Percentiles rank a stretch among this genome's conserved stretches.
These are phyloP conservation scores for Fragaria nilgerrensis DNA, from an alignment of 306 rosid genomes.

Conservation along the genomic window DNA sequence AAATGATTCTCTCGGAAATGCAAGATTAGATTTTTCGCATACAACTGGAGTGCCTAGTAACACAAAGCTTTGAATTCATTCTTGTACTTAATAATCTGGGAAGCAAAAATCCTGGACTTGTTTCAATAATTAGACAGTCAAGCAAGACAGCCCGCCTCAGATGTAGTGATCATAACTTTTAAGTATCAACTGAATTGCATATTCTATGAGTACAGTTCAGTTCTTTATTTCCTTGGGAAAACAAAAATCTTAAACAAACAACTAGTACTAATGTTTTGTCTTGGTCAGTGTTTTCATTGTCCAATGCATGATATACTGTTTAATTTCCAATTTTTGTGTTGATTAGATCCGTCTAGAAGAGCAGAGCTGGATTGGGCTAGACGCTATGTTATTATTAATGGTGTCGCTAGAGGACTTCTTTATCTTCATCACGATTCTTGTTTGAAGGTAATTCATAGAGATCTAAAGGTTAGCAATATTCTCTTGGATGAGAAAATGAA, in stretches of 20 bases:
- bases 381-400: constrained; percentile 18
- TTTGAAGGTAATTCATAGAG: constrained; percentile 22
- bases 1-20: background rate
- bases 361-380: constrained; percentile 7
- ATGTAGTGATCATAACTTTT: background rate
- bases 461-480: constrained; percentile 29
- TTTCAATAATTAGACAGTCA: background rate
- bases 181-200: background rate
- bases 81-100: background rate
- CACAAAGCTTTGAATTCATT: background rate
- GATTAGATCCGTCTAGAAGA: constrained; percentile 8
- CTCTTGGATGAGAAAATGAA: constrained; percentile 37
- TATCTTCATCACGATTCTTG: constrained; percentile 26
- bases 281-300: background rate
- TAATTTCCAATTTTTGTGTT: background rate
- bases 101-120: background rate
- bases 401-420: constrained; percentile 27
- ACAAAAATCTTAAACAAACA: background rate
- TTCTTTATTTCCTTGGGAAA: background rate
- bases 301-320: background rate
- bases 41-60: background rate
- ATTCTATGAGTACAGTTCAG: background rate
- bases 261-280: background rate
- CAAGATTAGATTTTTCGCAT: background rate
- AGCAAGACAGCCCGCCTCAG: background rate